Evolutionary conservation across 371 early-diverging fungal species (phyloP).

Genomic region (Mucor indicus): DNA sequence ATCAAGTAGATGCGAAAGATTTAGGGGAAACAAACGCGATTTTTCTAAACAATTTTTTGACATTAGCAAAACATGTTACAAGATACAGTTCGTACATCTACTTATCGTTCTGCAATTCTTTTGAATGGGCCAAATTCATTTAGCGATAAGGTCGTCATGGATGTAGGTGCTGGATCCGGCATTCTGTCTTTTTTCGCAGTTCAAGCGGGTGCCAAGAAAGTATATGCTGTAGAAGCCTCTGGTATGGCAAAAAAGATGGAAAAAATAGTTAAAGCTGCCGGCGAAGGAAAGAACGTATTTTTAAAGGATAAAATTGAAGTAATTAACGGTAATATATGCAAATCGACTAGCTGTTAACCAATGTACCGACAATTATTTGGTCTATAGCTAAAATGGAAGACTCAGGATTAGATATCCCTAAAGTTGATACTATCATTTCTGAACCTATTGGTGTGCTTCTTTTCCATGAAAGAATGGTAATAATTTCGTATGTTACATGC

Average conservation of each 20-base stretch:
- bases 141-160: slow-evolving; percentile 81
- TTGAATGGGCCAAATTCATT: slow-evolving; percentile 74
- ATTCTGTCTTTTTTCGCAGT: slow-evolving; percentile 94
- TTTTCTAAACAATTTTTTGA: not conserved
- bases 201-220: slow-evolving; percentile 87
- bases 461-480: slow-evolving; percentile 91
- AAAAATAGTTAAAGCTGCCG: slow-evolving; percentile 68
- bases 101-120: slow-evolving; percentile 90
- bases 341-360: not conserved
- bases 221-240: slow-evolving; percentile 96
- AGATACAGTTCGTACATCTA: slow-evolving; percentile 90
- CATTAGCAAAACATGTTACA: slow-evolving; percentile 96
- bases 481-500: not conserved
- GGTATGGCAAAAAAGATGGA: slow-evolving; percentile 90
- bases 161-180: slow-evolving; percentile 95
- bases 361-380: not conserved
- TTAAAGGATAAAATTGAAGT: slow-evolving; percentile 80
- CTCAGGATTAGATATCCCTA: slow-evolving; percentile 60
- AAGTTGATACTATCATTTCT: slow-evolving; percentile 92
- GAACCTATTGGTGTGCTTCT: slow-evolving; percentile 96
- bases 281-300: slow-evolving; percentile 68
- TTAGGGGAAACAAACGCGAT: not conserved
- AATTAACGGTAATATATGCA: slow-evolving; percentile 58
- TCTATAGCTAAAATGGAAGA: slow-evolving; percentile 83
- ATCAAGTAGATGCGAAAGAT: slow-evolving; percentile 71